Evolutionary conservation across 2,329 filamentous ascomycete genomes (phyloP).

Genomic region (Exophiala alcalophila): DNA sequence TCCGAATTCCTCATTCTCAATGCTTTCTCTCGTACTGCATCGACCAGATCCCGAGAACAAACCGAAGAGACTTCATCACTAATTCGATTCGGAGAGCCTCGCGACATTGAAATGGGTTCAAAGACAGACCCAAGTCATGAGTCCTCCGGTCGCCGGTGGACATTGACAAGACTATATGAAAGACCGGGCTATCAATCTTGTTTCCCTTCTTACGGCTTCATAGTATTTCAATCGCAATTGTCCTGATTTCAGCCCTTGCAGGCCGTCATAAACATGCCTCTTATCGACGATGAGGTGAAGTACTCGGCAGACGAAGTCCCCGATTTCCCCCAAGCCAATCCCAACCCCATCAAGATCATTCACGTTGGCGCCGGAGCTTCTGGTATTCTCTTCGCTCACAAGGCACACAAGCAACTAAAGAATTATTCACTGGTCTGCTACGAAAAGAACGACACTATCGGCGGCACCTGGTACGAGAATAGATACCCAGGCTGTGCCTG

Average conservation of each 20-base stretch:
- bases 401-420: slow-evolving; percentile 14
- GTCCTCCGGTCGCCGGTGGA: background rate
- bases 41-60: too few species aligned
- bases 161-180: background rate
- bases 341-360: slow-evolving; percentile 11
- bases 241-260: background rate
- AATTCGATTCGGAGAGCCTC: background rate
- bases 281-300: background rate
- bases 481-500: slow-evolving; percentile 18
- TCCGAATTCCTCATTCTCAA: background rate
- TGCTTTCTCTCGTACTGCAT: background rate
- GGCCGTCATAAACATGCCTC: slow-evolving; percentile 2
- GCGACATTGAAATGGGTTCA: background rate
- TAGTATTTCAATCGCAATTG: background rate
- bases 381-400: slow-evolving; percentile 40
- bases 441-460: slow-evolving; percentile 29
- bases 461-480: slow-evolving; percentile 22
- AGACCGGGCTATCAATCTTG: background rate
- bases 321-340: slow-evolving; percentile 4
- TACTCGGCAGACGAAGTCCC: slow-evolving; percentile 4
- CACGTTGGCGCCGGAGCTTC: slow-evolving; percentile 41
- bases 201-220: background rate
- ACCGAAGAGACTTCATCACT: background rate
- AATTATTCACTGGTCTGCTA: slow-evolving; percentile 27
- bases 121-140: too few species aligned